Percentiles rank a stretch among this genome's conserved stretches.
phyloP scores from a whole-genome alignment of 2,329 filamentous ascomycete species.

The Ceratocystis huliohia region DNA sequence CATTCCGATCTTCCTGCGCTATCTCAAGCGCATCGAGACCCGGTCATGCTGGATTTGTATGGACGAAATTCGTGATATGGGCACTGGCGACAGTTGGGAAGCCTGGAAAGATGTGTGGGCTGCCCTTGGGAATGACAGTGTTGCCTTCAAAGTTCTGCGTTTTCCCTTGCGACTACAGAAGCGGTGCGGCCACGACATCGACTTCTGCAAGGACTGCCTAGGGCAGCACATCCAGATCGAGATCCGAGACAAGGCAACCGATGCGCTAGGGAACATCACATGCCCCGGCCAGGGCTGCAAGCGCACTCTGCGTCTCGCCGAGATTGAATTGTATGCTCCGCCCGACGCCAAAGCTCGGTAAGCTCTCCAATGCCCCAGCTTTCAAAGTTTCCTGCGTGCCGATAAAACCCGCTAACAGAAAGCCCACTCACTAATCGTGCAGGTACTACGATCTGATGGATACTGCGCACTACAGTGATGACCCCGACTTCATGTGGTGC shows the following conservation, averaged over 20 bases:
- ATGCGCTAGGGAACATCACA: neutral
- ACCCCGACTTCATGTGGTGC: slow-evolving; percentile 60
- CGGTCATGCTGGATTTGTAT: slow-evolving; percentile 7
- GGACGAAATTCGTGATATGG: slow-evolving; percentile 10
- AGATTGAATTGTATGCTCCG: slow-evolving; percentile 10
- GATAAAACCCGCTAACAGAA: too few relatives aligned
- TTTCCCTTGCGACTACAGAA: neutral
- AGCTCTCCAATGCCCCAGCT: neutral
- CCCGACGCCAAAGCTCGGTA: slow-evolving; percentile 6
- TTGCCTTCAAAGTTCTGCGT: neutral
- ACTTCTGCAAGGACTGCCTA: slow-evolving; percentile 12
- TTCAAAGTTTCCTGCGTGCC: neutral
- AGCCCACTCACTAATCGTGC: too few relatives aligned
- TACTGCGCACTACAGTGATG: slow-evolving; percentile 32
- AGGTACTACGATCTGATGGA: slow-evolving; percentile 4
- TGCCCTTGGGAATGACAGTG: neutral
- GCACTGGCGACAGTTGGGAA: neutral
- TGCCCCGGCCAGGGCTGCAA: slow-evolving; percentile 1
- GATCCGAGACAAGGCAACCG: neutral
- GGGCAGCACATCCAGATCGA: slow-evolving; percentile 3
- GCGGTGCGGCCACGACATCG: neutral
- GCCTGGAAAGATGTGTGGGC: slow-evolving; percentile 5
- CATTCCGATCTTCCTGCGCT: slow-evolving; percentile 10
- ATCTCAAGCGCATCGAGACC: slow-evolving; percentile 1
- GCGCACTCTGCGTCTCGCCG: slow-evolving; percentile 1